phyloP scores from a whole-genome alignment of 805 yeast genomes.

The Metschnikowia gelsemii region DNA sequence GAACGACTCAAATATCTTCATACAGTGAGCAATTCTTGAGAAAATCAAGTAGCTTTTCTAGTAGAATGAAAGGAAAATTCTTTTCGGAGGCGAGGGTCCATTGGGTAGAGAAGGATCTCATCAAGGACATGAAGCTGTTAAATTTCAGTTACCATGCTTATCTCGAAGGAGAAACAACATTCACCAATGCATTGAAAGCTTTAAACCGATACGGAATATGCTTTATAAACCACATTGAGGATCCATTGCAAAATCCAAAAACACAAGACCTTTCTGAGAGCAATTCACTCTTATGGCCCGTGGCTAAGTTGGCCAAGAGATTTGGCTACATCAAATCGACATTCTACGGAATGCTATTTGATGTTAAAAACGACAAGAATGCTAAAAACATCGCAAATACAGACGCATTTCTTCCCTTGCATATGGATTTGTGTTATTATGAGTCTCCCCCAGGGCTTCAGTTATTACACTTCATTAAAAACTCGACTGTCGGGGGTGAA shows the following conservation, averaged over 20 bases:
- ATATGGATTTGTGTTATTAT: slow-evolving; percentile 74
- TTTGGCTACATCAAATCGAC: slow-evolving; percentile 71
- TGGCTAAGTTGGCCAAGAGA: slow-evolving; percentile 41
- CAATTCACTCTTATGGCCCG: slow-evolving; percentile 43
- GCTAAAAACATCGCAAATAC: slow-evolving; percentile 75
- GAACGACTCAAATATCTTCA: slow-evolving; percentile 25
- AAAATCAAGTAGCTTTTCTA: slow-evolving; percentile 36
- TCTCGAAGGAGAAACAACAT: slow-evolving; percentile 27
- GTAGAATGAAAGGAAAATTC: slow-evolving; percentile 36
- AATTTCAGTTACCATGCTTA: slow-evolving; percentile 42
- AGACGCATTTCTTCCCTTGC: slow-evolving; percentile 61
- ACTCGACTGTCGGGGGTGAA: slow-evolving; percentile 63
- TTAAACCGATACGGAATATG: slow-evolving; percentile 58
- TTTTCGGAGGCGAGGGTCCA: slow-evolving; percentile 31
- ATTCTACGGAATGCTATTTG: slow-evolving; percentile 69
- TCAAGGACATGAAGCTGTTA: slow-evolving; percentile 20
- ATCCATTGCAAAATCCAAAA: slow-evolving; percentile 29
- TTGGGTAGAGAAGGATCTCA: slow-evolving; percentile 42
- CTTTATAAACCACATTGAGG: slow-evolving; percentile 54
- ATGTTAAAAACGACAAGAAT: slow-evolving; percentile 49
- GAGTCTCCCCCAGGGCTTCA: slow-evolving; percentile 84
- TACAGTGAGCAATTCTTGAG: slow-evolving; percentile 50
- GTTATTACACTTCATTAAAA: slow-evolving; percentile 57
- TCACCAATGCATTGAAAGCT: slow-evolving; percentile 41
- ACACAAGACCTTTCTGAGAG: slow-evolving; percentile 37